Base-by-base conservation (phyloP, 148 eudicot species). In the Rhododendron simsii region DNA sequence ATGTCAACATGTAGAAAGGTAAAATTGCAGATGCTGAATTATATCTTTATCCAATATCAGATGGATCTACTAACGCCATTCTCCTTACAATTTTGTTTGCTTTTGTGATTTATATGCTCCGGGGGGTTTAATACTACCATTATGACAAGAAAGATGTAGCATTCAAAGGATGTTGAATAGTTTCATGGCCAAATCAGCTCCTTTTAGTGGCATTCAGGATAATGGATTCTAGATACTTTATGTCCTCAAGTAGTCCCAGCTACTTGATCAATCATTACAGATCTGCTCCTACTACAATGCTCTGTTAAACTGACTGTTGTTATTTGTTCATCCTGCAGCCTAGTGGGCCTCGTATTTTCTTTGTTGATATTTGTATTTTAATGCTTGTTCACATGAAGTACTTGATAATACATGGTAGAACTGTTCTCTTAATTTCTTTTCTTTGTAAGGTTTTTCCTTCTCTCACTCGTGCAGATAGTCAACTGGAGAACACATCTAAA, bases 1-100 rank as follows among this genome's bases (percentile, higher is more conserved):
- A 97, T 97, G 99, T 93, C 98, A 30, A 97, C 99, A 61, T 97
- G 99, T 88, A 93, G 98, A 81, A 97, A 97, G 99, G 99, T 97
- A 89, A 82, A 80, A 16, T 65, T 63, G 13, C 12, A 13, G 12
- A 51, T 78, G 71, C 69, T 87, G 50, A 44, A 59, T 53, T 37
- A 51, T 33, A 26, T 73, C 20, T 48, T 69, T 69, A 69, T 30
- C 37, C 75, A 83, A 71, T 87, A 81, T 83, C 37, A 69, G 37
- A 7, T 69, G 75, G 75, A 69, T 69, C 20, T 69, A 28, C 39
- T 69, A 28, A 69, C 37, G 7, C 16, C 16, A 4, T 69, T 39
- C 37, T 69, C 16, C 75, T 69, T 28, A 26, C 75, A 26, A 3
- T 26, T 10, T 12, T 13, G 50, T 26, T 12, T 69, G 75, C 6